Evolutionary conservation across 2,329 filamentous ascomycete species (phyloP), one percentile per base, ranked within the genome.

Genomic region (Arthrobotrys sinensis): DNA sequence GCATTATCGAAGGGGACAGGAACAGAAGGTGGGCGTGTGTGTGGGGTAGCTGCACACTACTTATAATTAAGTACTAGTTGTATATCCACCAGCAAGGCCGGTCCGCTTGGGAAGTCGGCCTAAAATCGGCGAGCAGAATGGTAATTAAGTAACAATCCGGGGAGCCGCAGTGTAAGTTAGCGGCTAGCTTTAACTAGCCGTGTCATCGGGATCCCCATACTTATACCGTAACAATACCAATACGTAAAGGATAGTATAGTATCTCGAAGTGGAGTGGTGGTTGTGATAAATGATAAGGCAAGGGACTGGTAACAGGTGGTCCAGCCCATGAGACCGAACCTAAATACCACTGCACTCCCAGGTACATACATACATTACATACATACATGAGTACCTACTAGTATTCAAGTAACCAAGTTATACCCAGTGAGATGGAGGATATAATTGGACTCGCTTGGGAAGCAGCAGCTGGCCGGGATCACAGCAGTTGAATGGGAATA

Each of bases 21-120:
- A 73, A 64, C 21, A 66, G 69, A 73, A 73, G 69, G 69, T 66
- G 69, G 38, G 40, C 43, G 46, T 16, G 21, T 32, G 57, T 63
- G 57, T 63, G 57, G 57, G 57, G 57, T 63, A 43, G 57, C 57
- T 43, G 43, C 50, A 6, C 24, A 28, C 24, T 4, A 28, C 24
- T 4, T 2, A 4, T 28, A 28, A 2, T 28, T 38, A 38, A 3
- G 12, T 38, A 38, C 8, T n/a, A n/a, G 60, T 34, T 19, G 38
- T 50, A 50, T 50, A 19, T 3, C 7, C 21, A 28, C 5, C 16
- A 53, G 12, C n/a, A 60, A 12, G 57, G 8, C 57, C 21, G 57
- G 55, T 40, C 38, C 57, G 36, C 36, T 60, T 21, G 19, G 50
- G 12, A 24, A 34, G 19, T 46, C 52, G 66, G 66, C 50, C 65